phyloP scores from a whole-genome alignment of 306 rosid genomes.

The Prunus mume region DNA sequence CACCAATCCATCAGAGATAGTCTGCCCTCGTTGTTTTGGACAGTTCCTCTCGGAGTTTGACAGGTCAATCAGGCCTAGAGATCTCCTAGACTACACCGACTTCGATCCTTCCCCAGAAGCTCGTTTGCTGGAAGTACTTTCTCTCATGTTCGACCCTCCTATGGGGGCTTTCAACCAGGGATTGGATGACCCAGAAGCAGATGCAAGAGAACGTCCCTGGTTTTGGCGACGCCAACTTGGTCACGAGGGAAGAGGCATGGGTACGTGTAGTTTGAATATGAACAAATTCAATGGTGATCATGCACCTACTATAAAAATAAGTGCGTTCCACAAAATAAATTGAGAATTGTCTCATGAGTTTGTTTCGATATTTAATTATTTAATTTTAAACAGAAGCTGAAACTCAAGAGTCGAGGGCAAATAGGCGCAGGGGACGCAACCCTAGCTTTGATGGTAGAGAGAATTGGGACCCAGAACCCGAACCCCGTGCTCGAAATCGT shows the following conservation, averaged over 20 bases:
- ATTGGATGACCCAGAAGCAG: constrained; percentile 8
- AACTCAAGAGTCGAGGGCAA: neutral
- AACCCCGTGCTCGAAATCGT: constrained; percentile 27
- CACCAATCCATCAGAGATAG: constrained; percentile 26
- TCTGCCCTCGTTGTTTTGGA: constrained; percentile 78
- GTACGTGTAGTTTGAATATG: neutral
- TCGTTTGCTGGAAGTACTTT: constrained; percentile 77
- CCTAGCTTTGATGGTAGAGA: constrained; percentile 31
- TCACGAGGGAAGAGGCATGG: neutral
- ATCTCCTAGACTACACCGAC: constrained; percentile 33
- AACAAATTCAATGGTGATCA: neutral
- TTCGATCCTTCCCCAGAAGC: constrained; percentile 57
- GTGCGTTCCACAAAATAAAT: neutral
- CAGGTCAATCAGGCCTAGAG: constrained; percentile 35
- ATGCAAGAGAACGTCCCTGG: constrained; percentile 7
- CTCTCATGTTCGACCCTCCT: constrained; percentile 64
- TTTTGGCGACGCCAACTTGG: neutral
- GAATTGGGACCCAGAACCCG: neutral
- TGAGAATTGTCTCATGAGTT: neutral
- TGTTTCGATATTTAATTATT: neutral
- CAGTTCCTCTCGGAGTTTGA: constrained; percentile 58
- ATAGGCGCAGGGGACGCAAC: constrained; percentile 18
- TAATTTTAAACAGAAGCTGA: neutral
- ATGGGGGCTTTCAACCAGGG: constrained; percentile 21
- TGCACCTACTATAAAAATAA: neutral